phyloP scores from a whole-genome alignment of 192 early-diverging fungal species.

The Rhizophlyctis rosea region DNA sequence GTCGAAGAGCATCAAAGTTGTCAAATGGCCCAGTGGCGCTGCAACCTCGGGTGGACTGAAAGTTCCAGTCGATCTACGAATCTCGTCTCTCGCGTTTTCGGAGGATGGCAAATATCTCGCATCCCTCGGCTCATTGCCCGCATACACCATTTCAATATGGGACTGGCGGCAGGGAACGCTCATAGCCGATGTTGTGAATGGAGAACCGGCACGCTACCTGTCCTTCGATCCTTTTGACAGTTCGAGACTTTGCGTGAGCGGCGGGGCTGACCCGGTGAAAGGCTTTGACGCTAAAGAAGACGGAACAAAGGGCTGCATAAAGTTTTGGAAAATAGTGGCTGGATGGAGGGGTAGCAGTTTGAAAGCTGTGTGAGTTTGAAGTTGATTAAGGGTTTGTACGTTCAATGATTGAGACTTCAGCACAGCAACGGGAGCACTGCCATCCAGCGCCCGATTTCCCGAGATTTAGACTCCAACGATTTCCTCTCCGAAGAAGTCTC shows the following conservation, averaged over 20 bases:
- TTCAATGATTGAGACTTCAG: too few relatives aligned
- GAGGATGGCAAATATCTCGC: conserved; percentile 50
- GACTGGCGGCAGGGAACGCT: conserved; percentile 43
- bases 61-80: conserved; percentile 30
- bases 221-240: conserved; percentile 52
- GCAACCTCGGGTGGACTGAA: conserved; percentile 2
- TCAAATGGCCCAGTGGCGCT: conserved; percentile 46
- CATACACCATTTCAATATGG: conserved; percentile 43
- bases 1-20: conserved; percentile 30
- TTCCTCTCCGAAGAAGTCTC: conserved; percentile 17
- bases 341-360: conserved; percentile 39
- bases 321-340: conserved; percentile 48
- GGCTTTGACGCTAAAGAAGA: conserved; percentile 14
- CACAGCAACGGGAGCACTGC: too few relatives aligned
- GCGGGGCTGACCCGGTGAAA: conserved; percentile 1
- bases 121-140: conserved; percentile 43
- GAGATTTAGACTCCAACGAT: too few relatives aligned
- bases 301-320: conserved; percentile 33
- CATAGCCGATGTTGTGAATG: conserved; percentile 25
- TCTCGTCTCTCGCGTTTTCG: conserved; percentile 41
- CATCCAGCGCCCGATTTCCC: too few relatives aligned
- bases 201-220: conserved; percentile 25
- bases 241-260: conserved; percentile 40
- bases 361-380: conserved; percentile 36
- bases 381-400: too few relatives aligned